These are phyloP conservation scores for Macadamia integrifolia DNA, from an alignment of 164 flowering plant species.

Conservation along the genomic window DNA sequence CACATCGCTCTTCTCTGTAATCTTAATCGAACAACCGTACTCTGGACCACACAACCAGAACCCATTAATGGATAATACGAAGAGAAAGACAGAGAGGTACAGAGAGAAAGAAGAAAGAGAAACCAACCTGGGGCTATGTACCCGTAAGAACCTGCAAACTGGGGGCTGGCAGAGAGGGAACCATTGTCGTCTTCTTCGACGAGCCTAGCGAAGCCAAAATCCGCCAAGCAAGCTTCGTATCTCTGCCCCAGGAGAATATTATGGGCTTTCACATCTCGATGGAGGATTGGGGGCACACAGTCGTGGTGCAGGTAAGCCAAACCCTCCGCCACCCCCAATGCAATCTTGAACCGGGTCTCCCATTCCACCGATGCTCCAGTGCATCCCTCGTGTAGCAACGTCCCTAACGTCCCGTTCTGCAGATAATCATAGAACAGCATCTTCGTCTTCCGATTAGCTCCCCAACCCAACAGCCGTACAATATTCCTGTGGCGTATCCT, in stretches of 20 bases:
- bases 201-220: constrained; percentile 74
- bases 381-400: constrained; percentile 45
- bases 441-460: constrained; percentile 50
- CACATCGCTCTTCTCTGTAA: constrained; percentile 79
- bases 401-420: constrained; percentile 53
- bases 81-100: background rate
- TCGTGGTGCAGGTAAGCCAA: constrained; percentile 78
- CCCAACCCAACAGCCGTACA: constrained; percentile 70
- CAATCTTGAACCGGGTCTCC: constrained; percentile 66
- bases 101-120: background rate
- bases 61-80: background rate
- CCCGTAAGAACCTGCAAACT: constrained; percentile 83
- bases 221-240: constrained; percentile 66
- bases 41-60: constrained; percentile 30
- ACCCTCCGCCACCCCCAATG: constrained; percentile 74
- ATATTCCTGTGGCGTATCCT: constrained; percentile 74
- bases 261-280: constrained; percentile 79
- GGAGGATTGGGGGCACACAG: constrained; percentile 70
- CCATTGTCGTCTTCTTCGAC: constrained; percentile 35
- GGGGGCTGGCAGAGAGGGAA: constrained; percentile 45
- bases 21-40: constrained; percentile 51
- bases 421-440: constrained; percentile 63
- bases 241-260: constrained; percentile 63
- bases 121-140: constrained; percentile 80
- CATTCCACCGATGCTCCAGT: constrained; percentile 42